Evolutionary conservation across 176 grass and related monocot species (phyloP).

Genomic region (Phyllostachys edulis): DNA sequence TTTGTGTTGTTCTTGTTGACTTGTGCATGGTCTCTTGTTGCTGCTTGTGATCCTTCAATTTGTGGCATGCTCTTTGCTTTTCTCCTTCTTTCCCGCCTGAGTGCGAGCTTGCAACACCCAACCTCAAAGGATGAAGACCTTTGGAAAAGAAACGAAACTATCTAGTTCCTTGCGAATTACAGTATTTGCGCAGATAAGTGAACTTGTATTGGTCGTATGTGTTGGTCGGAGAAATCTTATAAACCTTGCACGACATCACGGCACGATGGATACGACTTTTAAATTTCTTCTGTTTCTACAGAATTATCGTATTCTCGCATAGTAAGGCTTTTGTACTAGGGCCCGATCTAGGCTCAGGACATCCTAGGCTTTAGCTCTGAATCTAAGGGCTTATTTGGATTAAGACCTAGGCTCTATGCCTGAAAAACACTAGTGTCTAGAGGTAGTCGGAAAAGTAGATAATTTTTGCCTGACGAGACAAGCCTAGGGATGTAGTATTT

Average conservation of each 20-base stretch:
- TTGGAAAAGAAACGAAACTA: background rate
- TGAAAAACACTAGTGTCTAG: too few relatives aligned
- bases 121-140: background rate
- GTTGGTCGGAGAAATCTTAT: background rate
- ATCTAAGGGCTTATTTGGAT: too few relatives aligned
- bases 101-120: background rate
- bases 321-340: background rate
- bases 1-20: background rate
- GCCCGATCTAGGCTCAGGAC: accelerated
- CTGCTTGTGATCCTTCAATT: background rate
- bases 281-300: background rate
- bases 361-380: too few relatives aligned
- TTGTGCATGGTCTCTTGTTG: background rate
- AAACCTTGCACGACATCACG: background rate
- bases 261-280: background rate
- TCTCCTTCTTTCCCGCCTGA: too few relatives aligned
- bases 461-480: too few relatives aligned
- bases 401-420: too few relatives aligned
- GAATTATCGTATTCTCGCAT: background rate
- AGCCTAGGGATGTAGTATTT: too few relatives aligned
- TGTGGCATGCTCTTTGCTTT: background rate
- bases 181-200: background rate
- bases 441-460: too few relatives aligned
- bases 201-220: background rate
- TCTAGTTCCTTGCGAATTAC: background rate